Conservation (phyloP, 2,329 filamentous ascomycete species). For the Aschersonia sp. region DNA sequence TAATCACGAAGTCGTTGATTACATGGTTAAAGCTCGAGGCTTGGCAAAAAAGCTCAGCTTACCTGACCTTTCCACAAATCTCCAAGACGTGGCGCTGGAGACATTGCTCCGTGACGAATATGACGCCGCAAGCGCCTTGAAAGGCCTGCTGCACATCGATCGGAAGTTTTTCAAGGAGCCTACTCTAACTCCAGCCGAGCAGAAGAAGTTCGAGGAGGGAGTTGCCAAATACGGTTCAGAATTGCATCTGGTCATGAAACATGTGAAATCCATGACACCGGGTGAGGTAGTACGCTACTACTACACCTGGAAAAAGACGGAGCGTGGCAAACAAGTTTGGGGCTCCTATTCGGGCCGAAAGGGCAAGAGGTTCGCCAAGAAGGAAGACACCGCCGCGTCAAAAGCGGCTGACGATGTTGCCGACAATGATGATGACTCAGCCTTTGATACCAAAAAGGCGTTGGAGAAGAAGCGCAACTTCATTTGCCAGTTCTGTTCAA, state of each 20-base stretch:
- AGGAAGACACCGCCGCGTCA: slow-evolving; percentile 51
- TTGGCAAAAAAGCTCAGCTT: slow-evolving; percentile 56
- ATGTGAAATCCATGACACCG: slow-evolving; percentile 71
- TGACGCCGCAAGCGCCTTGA: slow-evolving; percentile 54
- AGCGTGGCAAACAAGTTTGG: slow-evolving; percentile 77
- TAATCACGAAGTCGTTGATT: slow-evolving; percentile 54
- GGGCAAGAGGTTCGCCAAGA: slow-evolving; percentile 75
- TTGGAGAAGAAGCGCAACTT: slow-evolving; percentile 66
- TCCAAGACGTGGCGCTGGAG: slow-evolving; percentile 70
- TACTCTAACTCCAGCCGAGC: slow-evolving; percentile 59
- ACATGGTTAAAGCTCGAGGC: slow-evolving; percentile 55
- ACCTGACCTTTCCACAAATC: slow-evolving; percentile 65
- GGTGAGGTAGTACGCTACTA: slow-evolving; percentile 82
- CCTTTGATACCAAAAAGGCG: slow-evolving; percentile 84
- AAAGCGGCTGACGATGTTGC: slow-evolving; percentile 88
- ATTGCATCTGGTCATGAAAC: slow-evolving; percentile 64
- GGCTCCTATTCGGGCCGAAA: slow-evolving; percentile 77
- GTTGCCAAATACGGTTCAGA: slow-evolving; percentile 87
- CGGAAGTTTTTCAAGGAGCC: slow-evolving; percentile 72
- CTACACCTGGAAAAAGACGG: slow-evolving; percentile 96
- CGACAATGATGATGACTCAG: slow-evolving; percentile 85
- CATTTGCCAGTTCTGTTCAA: slow-evolving; percentile 84
- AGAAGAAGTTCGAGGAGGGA: slow-evolving; percentile 84
- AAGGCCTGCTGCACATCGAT: slow-evolving; percentile 52
- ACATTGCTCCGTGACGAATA: slow-evolving; percentile 60